phyloP scores from a whole-genome alignment of 176 grass and related monocot species.

The Carex scoparia region DNA sequence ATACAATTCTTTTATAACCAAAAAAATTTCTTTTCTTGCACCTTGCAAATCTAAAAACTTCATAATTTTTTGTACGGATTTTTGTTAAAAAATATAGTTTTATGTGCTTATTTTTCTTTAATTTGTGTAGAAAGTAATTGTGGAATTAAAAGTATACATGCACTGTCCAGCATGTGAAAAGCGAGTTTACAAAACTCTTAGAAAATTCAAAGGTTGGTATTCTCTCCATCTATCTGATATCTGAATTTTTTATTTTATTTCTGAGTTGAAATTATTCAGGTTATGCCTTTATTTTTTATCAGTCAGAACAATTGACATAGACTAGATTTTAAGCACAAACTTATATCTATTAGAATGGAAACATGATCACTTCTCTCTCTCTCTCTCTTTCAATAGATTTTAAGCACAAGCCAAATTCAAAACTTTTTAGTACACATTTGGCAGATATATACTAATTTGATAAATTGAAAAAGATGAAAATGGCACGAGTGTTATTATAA shows the following conservation, averaged over 20 bases:
- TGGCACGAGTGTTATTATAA: neutral
- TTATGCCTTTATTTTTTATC: neutral
- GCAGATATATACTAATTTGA: neutral
- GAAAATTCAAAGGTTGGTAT: slow-evolving; percentile 29
- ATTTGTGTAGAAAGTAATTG: slow-evolving; percentile 5
- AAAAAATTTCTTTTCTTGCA: neutral
- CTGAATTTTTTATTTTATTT: neutral
- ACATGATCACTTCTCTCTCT: neutral
- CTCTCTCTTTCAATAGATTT: too few species aligned
- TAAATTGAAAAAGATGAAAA: neutral
- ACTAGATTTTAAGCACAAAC: neutral
- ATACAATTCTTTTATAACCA: neutral
- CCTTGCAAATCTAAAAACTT: neutral
- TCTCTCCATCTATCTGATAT: neutral
- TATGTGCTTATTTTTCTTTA: neutral
- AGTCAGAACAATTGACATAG: neutral
- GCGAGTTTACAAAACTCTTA: slow-evolving; percentile 20
- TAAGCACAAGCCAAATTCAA: too few species aligned
- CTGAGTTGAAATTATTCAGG: neutral
- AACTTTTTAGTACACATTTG: too few species aligned
- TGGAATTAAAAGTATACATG: slow-evolving; percentile 46
- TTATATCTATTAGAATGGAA: neutral
- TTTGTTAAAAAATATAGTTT: neutral
- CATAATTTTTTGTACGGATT: neutral
- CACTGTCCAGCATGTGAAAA: slow-evolving; percentile 44